Evolutionary conservation across 148 eudicot species (phyloP), one percentile per base, ranked within the genome.

Genomic region (Mesembryanthemum crystallinum): DNA sequence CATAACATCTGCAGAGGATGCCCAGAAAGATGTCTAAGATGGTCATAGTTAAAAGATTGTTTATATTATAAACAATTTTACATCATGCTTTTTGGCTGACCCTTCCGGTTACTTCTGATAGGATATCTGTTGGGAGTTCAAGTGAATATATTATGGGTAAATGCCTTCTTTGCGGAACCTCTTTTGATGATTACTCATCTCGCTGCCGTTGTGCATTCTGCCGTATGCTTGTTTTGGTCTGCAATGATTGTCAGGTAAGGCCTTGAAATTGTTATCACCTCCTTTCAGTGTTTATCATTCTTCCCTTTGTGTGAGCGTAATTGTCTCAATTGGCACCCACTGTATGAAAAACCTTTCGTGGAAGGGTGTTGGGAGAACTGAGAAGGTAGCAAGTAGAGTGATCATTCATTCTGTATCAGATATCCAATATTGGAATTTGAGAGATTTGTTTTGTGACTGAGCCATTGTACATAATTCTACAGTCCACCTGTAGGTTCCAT

Each of bases 211-310:
- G 98, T 83, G 79, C 71, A 58, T 84, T 83, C 85, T 94, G 98
- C 77, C 89, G 98, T 73, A 94, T 94, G 98, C 98, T 94, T 78
- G 97, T 94, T 74, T 86, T 94, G 79, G 84, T 94, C 76, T 94
- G 98, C 80, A 76, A 88, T 60, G 77, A 77, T 77, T 93, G 98
- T 71, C 90, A 79, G 92, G 98, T 93, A 81, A 73, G 78, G 52
- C 25, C 61, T 42, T 54, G 35, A 20, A 25, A 73, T 2, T 59
- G 33, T 20, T 71, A 52, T 29, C 57, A 24, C 1, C 24, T 47
- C 14, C 15, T 35, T 15, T 27, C 20, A 33, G 3, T 29, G 23
- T n/a, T 25, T 47, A 18, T 37, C 33, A 54, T 54, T 54, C 62
- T 57, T 43, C n/a, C 61, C n/a, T n/a, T 42, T 67, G 30, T 23